A percentile compares a stretch with the other conserved stretches of the same genome.
Evolutionary conservation across 2,329 filamentous ascomycete species (phyloP).

Genomic region (Pseudomassariella vexata): DNA sequence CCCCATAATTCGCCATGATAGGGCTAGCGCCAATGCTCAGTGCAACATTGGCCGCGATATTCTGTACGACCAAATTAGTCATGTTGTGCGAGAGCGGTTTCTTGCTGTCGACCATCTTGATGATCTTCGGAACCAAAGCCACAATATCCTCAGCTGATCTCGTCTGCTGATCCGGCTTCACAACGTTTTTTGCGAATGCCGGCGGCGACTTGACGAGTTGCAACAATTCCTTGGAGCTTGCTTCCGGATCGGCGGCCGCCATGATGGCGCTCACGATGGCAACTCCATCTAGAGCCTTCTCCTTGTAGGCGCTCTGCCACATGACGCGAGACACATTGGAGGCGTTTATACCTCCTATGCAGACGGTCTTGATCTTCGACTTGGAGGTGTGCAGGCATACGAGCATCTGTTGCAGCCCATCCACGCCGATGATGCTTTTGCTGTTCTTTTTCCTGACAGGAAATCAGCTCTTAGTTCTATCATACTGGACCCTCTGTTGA

Average conservation of each 20-base stretch:
- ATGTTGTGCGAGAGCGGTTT: conserved; percentile 89
- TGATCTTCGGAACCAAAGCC: conserved; percentile 31
- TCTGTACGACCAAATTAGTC: conserved; percentile 94
- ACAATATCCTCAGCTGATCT: conserved; percentile 18
- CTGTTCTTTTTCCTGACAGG: conserved; percentile 81
- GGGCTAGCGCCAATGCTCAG: conserved; percentile 74
- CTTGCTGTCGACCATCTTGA: conserved; percentile 54
- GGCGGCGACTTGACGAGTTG: conserved; percentile 43
- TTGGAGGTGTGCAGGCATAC: conserved; percentile 45
- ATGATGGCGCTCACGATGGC: conserved; percentile 89
- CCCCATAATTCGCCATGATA: conserved; percentile 87
- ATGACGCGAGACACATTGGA: conserved; percentile 70
- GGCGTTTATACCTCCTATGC: conserved; percentile 83
- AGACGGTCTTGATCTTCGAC: conserved; percentile 57
- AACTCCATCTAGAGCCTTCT: conserved; percentile 68
- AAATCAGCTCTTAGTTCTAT: not conserved
- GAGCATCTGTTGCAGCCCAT: conserved; percentile 64
- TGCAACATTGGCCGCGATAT: conserved; percentile 88
- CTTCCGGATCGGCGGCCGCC: conserved; percentile 60
- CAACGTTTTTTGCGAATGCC: conserved; percentile 15
- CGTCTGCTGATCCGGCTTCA: conserved; percentile 8
- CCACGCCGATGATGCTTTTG: conserved; percentile 71
- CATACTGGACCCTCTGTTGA: conserved; percentile 3
- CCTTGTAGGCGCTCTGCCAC: conserved; percentile 53
- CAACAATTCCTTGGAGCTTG: conserved; percentile 54